Base-by-base conservation (phyloP, 31 red algal species). In the Bonnemaisonia californica region DNA sequence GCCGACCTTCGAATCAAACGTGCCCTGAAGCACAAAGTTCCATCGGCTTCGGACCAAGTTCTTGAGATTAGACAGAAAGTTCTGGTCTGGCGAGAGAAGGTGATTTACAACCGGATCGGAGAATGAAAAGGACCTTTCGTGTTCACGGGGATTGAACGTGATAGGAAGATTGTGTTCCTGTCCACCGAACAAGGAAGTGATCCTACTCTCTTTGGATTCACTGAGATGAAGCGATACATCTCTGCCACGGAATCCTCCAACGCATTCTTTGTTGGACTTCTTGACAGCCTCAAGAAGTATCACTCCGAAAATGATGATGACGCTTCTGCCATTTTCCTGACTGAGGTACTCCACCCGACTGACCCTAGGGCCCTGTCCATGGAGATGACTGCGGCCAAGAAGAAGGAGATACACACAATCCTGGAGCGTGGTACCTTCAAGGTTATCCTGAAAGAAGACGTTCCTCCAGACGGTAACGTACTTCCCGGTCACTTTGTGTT, bases 401-500 rank as follows among this genome's bases (percentile, higher is more conserved):
- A 33, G 0, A 41, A 41, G 16, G 83, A 77, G 54, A 55, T 86
- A 5, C 28, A 47, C 21, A 59, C 58, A 30, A 26, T 77, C 0
- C 0, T 86, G 22, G 57, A 62, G 31, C 32, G 55, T 16, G 56
- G 73, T 30, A n/a, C n/a, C n/a, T n/a, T n/a, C n/a, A n/a, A n/a
- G n/a, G n/a, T n/a, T n/a, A n/a, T n/a, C n/a, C n/a, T 86, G 18
- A 33, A 51, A 12, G 26, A 69, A 38, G 83, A 62, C 30, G 47
- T 86, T 19, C 56, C 72, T 26, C 37, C n/a, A 3, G 73, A 77
- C 4, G 83, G 11, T n/a, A 86, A 86, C 23, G 72, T 86, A 3
- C 57, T 86, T 21, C 83, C 71, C 30, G 57, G 73, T 30, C 83
- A 36, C 35, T 78, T 86, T 19, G 74, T 86, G 2, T 48, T 77